Conservation (phyloP, 2,329 filamentous ascomycete species). For the Colletotrichum truncatum region DNA sequence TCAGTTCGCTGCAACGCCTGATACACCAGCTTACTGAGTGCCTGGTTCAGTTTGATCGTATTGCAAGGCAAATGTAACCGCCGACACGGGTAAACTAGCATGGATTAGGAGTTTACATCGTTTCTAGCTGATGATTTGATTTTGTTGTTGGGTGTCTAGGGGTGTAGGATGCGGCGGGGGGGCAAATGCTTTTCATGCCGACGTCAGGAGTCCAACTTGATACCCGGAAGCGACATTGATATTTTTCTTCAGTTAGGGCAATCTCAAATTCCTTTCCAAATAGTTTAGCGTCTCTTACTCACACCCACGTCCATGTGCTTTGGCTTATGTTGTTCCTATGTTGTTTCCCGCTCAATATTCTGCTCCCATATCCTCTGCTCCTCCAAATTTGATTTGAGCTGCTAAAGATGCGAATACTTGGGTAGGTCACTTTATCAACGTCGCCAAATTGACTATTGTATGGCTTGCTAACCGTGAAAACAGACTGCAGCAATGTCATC, state of each 20-base stretch:
- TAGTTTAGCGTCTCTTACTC: too few species aligned
- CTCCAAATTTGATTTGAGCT: too few species aligned
- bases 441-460: too few species aligned
- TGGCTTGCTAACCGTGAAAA: too few species aligned
- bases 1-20: not conserved
- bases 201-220: constrained; percentile 22
- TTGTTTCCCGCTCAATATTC: too few species aligned
- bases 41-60: not conserved
- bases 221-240: constrained; percentile 29
- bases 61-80: not conserved
- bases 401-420: too few species aligned
- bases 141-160: constrained; percentile 23
- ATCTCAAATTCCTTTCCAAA: constrained; percentile 14
- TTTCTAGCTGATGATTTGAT: constrained; percentile 24
- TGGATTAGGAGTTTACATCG: constrained; percentile 3
- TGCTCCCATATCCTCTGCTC: too few species aligned
- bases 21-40: not conserved
- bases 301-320: too few species aligned
- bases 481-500: too few species aligned
- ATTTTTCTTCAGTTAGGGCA: constrained; percentile 23
- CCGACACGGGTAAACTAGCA: not conserved
- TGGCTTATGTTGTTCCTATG: too few species aligned
- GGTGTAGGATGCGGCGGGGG: constrained; percentile 13
- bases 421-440: too few species aligned
- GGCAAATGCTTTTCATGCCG: constrained; percentile 12